Evolutionary conservation across 2,329 filamentous ascomycete genomes (phyloP), one percentile per base, ranked within the genome.

Genomic region (Monosporascus cannonballus): DNA sequence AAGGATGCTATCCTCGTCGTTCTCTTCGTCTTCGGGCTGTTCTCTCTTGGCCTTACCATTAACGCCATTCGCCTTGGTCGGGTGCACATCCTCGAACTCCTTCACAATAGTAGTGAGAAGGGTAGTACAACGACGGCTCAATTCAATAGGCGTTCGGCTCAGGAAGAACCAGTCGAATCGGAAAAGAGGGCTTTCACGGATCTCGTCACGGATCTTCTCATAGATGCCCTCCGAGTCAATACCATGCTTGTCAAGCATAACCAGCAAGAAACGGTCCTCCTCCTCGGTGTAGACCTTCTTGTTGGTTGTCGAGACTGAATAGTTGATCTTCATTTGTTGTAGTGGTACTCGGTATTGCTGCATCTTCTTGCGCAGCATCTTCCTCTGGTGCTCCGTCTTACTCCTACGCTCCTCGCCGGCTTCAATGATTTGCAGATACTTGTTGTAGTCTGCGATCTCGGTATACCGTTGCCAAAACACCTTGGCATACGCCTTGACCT

Each of bases 271-370:
- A 3, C 94, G 84, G 67, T 99, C 94, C 70, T 99, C 94, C 67
- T 99, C 94, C 68, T 99, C 95, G 0, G 92, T 97, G 69, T 99
- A 99, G 1, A 99, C 92, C 76, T 99, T 99, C 77, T 99, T 99
- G 81, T 99, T 99, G 9, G 95, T 99, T 2, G 94, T 99, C 6
- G 91, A 96, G 27, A 99, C 94, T 0, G 92, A 96, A 72, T 99
- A 99, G 74, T 96, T 97, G 76, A 99, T 91, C 77, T 96, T 96
- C 65, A 99, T 84, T 71, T 99, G 94, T 70, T 99, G 94, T 17
- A 99, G 80, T 24, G 94, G 95, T 48, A 97, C 93, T n/a, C 94
- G 88, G 69, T 96, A 97, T 77, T 94, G 90, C 63, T 86, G 82
- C 81, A 99, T 89, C 81, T 99, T 99, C 81, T 92, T 95, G 58